Conservation (phyloP, 2,329 filamentous ascomycete species). For the Penicillium paneum region DNA sequence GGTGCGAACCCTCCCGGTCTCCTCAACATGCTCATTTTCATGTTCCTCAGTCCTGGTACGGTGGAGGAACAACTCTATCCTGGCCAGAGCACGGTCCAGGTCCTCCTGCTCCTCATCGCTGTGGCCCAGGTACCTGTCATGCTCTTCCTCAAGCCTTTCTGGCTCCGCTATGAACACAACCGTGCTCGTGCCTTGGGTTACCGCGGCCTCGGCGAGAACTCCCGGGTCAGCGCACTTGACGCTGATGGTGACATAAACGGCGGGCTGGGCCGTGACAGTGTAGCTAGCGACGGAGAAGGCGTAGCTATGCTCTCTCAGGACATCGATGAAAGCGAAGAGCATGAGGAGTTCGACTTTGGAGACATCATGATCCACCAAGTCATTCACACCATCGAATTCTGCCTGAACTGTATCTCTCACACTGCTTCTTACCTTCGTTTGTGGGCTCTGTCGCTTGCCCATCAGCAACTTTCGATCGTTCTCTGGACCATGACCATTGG, state of each 20-base stretch:
- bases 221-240: constrained; percentile 83
- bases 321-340: constrained; percentile 69
- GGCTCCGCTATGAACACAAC: constrained; percentile 92
- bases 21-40: constrained; percentile 99
- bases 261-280: constrained; percentile 62
- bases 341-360: constrained; percentile 95
- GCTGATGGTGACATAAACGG: constrained; percentile 73
- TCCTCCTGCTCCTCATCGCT: constrained; percentile 75
- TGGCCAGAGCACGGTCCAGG: constrained; percentile 73
- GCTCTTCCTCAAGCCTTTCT: constrained; percentile 93
- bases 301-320: constrained; percentile 87
- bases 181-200: constrained; percentile 82
- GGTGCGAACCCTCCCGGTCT: constrained; percentile 74
- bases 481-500: constrained; percentile 95
- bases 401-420: constrained; percentile 97
- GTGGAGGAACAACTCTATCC: constrained; percentile 68
- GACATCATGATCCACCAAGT: constrained; percentile 99
- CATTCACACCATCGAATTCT: constrained; percentile 99
- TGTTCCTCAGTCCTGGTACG: constrained; percentile 87
- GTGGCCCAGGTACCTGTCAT: constrained; percentile 83
- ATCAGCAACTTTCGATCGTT: constrained; percentile 95
- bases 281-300: constrained; percentile 74
- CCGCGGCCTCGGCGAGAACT: constrained; percentile 85
- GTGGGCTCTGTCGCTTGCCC: constrained; percentile 93
- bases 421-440: constrained; percentile 98